phyloP scores from a whole-genome alignment of 106 monocot genomes.

The Dioscorea zingiberensis region DNA sequence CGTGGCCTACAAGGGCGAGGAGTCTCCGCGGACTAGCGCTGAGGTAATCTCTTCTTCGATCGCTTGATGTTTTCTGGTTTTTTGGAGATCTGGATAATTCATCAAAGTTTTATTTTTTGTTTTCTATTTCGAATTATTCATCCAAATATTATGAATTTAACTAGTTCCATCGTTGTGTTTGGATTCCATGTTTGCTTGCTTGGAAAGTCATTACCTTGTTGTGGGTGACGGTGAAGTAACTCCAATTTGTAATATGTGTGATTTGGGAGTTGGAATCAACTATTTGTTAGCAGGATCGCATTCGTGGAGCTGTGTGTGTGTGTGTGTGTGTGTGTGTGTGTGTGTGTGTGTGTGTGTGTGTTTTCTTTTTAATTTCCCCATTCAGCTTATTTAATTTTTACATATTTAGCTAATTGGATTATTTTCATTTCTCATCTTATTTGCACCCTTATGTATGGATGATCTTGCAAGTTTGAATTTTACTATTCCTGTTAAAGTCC shows the following conservation, averaged over 20 bases:
- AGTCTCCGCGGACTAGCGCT: slow-evolving; percentile 20
- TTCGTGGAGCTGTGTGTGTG: no score
- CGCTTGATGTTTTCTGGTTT: not conserved
- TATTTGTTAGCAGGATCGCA: no score
- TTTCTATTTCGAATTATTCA: not conserved
- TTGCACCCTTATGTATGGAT: no score
- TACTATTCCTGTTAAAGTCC: no score
- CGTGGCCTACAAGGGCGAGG: slow-evolving; percentile 29
- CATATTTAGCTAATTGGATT: no score
- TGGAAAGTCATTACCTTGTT: not conserved
- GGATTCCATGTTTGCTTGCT: not conserved
- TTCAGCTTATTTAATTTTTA: no score
- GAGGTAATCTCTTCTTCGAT: slow-evolving; percentile 12
- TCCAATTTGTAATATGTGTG: not conserved
- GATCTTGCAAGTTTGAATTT: no score
- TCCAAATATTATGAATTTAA: not conserved
- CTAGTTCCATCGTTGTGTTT: not conserved
- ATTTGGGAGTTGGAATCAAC: no score
- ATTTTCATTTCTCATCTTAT: no score
- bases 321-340: no score
- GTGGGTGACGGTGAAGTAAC: not conserved
- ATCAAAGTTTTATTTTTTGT: not conserved
- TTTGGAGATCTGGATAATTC: not conserved
- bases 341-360: no score
- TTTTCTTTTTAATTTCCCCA: no score